Evolutionary conservation across 106 monocot species (phyloP), one percentile per base, ranked within the genome.

Genomic region (Dendrobium chrysotoxum): DNA sequence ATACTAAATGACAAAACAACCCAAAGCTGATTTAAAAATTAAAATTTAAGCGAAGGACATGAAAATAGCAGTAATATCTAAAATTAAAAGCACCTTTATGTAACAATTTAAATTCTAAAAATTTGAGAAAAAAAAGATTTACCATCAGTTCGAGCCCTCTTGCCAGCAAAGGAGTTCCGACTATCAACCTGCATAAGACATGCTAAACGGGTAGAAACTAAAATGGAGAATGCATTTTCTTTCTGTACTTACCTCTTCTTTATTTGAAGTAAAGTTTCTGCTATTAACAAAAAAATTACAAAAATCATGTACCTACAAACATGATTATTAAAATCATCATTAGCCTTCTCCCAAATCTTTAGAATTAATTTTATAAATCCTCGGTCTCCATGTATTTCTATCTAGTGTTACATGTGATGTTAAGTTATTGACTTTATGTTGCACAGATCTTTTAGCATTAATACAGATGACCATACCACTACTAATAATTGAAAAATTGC

Each of bases 91-190:
- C 64, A 65, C 64, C n/a, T 7, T 26, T 26, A 26, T 23, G 64
- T 65, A 65, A 25, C 15, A 65, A 7, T 26, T 65, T 25, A 7
- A 26, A 65, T 65, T 65, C 25, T 65, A n/a, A 65, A 65, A 1
- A 50, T 15, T 50, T 65, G 6, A 65, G 9, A 26, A 35, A 25
- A 28, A 70, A 35, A 31, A 13, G 31, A 28, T 35, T 23, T 70
- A 70, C 70, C 70, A 70, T 70, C 70, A 70, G 70, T 70, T 70
- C 70, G 28, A 15, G 70, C 70, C 31, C 70, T 31, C 31, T 70
- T 70, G 4, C 70, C 35, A 70, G 70, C 70, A 70, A 70, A 70
- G 35, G 70, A 70, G 70, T 70, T 70, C 70, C 70, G 70, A 70
- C 35, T 70, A 70, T 70, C 70, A 13, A 70, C 35, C 70, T 70